Evolutionary conservation across 2,329 filamentous ascomycete species (phyloP).

Genomic region (Fusarium verrucosum): DNA sequence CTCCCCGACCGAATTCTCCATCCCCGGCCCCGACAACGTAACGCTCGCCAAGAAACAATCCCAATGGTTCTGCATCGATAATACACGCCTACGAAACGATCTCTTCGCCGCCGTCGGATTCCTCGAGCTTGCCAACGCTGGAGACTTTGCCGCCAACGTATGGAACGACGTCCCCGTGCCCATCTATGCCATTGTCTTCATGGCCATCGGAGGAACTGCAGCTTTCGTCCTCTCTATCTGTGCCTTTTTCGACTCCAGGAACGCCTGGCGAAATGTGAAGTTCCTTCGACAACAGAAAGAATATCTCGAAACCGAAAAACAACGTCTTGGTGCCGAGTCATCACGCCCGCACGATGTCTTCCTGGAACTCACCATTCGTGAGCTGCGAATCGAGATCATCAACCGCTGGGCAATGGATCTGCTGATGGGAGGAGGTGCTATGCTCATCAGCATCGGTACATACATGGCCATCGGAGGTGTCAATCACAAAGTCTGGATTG

Average conservation of each 20-base stretch:
- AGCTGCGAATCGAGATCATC: constrained; percentile 60
- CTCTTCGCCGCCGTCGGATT: constrained; percentile 54
- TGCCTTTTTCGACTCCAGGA: constrained; percentile 55
- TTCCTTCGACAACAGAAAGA: constrained; percentile 55
- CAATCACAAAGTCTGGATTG: constrained; percentile 52
- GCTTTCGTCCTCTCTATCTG: constrained; percentile 58
- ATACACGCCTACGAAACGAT: constrained; percentile 44
- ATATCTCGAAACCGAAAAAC: constrained; percentile 42
- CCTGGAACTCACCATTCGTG: constrained; percentile 57
- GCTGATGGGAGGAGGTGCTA: constrained; percentile 58
- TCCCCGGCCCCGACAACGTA: constrained; percentile 20
- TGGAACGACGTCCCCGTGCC: constrained; percentile 64
- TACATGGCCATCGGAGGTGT: constrained; percentile 63
- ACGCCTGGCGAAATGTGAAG: constrained; percentile 57
- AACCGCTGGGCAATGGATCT: constrained; percentile 62
- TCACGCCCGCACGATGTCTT: constrained; percentile 48
- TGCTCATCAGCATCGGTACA: constrained; percentile 62
- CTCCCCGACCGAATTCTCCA: neutral
- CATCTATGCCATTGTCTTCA: constrained; percentile 57
- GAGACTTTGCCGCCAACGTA: constrained; percentile 66
- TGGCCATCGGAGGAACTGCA: constrained; percentile 61
- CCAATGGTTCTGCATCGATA: constrained; percentile 16
- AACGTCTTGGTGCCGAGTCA: constrained; percentile 3
- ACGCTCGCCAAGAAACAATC: constrained; percentile 21
- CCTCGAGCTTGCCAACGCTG: constrained; percentile 64